These are phyloP conservation scores for Durio zibethinus DNA, from an alignment of 345 rosid species.

Conservation along the genomic window DNA sequence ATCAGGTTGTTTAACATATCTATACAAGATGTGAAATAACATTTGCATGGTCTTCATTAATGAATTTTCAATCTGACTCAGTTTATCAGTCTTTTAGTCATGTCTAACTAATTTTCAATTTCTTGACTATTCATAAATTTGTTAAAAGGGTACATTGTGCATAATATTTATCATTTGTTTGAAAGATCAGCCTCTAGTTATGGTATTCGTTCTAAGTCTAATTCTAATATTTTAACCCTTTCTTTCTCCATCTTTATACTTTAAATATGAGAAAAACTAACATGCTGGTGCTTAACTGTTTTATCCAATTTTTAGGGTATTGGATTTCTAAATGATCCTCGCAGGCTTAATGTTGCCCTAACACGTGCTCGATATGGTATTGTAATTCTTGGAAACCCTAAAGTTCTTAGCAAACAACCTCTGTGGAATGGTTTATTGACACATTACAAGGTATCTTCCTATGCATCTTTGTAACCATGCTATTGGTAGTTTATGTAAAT, in stretches of 20 bases:
- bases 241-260: not conserved
- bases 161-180: not conserved
- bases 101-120: not conserved
- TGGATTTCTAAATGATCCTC: conserved; percentile 98
- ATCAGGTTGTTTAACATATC: conserved; percentile 64
- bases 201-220: not conserved
- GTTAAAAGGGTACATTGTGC: not conserved
- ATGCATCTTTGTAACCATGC: not conserved
- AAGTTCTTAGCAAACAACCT: conserved; percentile 97
- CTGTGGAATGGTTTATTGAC: conserved; percentile 96
- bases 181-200: not conserved
- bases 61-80: not conserved
- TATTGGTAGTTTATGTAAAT: not conserved
- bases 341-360: conserved; percentile 96
- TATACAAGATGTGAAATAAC: not conserved
- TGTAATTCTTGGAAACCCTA: conserved; percentile 95
- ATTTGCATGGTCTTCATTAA: not conserved
- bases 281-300: conserved; percentile 17
- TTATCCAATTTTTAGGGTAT: conserved; percentile 64
- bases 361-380: conserved; percentile 99
- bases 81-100: not conserved
- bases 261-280: not conserved
- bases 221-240: not conserved
- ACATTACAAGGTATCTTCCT: conserved; percentile 75
- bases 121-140: not conserved